Conservation (phyloP, 2,329 filamentous ascomycete genomes). For the Diplodia sapinea region DNA sequence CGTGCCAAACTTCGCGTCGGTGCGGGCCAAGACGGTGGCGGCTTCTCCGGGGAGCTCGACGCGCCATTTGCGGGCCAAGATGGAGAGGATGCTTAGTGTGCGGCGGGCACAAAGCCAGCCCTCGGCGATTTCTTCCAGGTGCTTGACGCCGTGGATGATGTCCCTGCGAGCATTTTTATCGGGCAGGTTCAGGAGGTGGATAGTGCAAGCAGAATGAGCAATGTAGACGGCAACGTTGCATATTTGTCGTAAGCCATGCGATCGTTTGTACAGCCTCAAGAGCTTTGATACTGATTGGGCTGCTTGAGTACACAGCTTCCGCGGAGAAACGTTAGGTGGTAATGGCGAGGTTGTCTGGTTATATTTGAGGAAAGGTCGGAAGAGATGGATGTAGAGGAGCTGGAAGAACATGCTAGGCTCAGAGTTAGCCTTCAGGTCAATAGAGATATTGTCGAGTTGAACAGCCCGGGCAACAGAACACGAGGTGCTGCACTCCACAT, state of each 20-base stretch:
- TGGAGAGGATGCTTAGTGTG: constrained; percentile 82
- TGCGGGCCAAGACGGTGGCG: constrained; percentile 72
- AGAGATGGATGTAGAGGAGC: constrained; percentile 91
- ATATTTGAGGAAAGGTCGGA: constrained; percentile 93
- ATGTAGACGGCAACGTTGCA: constrained; percentile 98
- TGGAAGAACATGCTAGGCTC: constrained; percentile 90
- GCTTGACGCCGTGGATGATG: constrained; percentile 86
- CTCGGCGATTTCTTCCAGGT: constrained; percentile 94
- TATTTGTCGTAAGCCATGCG: constrained; percentile 88
- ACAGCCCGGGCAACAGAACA: background rate
- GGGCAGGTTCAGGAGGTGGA: constrained; percentile 89
- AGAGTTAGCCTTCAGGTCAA: constrained; percentile 34
- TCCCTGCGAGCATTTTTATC: constrained; percentile 90
- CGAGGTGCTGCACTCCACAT: background rate
- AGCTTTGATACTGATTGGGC: constrained; percentile 90
- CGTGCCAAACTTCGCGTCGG: constrained; percentile 78
- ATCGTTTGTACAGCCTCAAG: constrained; percentile 91
- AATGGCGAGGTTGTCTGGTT: constrained; percentile 79
- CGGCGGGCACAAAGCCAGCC: constrained; percentile 90
- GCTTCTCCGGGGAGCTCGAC: constrained; percentile 88
- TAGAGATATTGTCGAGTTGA: background rate
- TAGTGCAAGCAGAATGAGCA: constrained; percentile 89
- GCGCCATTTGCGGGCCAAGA: constrained; percentile 87
- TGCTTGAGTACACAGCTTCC: constrained; percentile 88
- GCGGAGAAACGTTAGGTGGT: constrained; percentile 84